Percentiles rank a stretch among this genome's conserved stretches.
Conservation (phyloP, 2,329 filamentous ascomycete genomes). For the Diaporthe sp. region DNA sequence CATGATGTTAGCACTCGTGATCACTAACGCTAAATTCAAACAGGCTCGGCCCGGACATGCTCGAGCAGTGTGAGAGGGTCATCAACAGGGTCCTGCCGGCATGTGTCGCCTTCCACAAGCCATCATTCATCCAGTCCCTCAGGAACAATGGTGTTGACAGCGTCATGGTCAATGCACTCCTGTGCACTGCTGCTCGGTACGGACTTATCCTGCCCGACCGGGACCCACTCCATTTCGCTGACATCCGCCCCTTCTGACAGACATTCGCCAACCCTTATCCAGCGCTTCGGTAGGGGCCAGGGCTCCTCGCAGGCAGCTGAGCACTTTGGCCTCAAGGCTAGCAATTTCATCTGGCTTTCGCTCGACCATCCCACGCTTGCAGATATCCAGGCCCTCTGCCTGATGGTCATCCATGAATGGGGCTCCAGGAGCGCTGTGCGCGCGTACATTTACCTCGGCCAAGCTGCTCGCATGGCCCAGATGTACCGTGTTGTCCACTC, state of each 20-base stretch:
- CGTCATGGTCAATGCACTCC: slow-evolving; percentile 70
- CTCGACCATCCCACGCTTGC: slow-evolving; percentile 72
- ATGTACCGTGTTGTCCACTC: slow-evolving; percentile 73
- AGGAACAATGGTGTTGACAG: slow-evolving; percentile 69
- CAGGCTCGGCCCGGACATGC: slow-evolving; percentile 69
- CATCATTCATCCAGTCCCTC: slow-evolving; percentile 72
- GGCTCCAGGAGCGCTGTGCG: slow-evolving; percentile 72
- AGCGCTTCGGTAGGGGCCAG: slow-evolving; percentile 69
- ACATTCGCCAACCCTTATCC: slow-evolving; percentile 69
- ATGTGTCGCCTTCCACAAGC: slow-evolving; percentile 75
- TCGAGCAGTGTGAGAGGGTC: slow-evolving; percentile 72
- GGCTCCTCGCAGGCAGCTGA: slow-evolving; percentile 66
- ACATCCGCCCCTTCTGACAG: slow-evolving; percentile 50
- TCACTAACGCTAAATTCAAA: slow-evolving; percentile 26
- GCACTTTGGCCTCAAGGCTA: slow-evolving; percentile 71
- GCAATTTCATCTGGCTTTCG: slow-evolving; percentile 69
- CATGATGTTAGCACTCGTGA: neutral
- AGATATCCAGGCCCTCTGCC: slow-evolving; percentile 73
- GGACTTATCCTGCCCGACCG: slow-evolving; percentile 46
- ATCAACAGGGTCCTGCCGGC: slow-evolving; percentile 73
- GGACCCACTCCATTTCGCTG: neutral
- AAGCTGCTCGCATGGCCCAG: slow-evolving; percentile 75
- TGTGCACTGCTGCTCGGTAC: slow-evolving; percentile 71
- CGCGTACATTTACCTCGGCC: slow-evolving; percentile 74
- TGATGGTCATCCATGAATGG: slow-evolving; percentile 75